Evolutionary conservation across 164 flowering plant genomes (phyloP).

Genomic region (Paratinospora sagittata): DNA sequence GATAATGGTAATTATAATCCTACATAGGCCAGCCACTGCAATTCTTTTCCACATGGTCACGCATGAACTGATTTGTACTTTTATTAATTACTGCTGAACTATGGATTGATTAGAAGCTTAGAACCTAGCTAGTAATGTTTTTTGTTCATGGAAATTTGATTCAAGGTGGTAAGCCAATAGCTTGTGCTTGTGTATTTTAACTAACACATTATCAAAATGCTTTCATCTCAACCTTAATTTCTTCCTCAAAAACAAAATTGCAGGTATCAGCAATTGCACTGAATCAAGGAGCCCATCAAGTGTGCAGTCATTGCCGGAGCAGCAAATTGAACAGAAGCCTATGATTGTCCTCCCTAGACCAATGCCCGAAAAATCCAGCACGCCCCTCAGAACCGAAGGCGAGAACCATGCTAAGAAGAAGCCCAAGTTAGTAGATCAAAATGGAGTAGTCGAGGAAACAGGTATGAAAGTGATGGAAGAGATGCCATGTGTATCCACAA

Average conservation of each 20-base stretch:
- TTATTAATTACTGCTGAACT: no score
- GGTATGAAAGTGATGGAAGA: constrained; percentile 45
- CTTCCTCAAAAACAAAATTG: background rate
- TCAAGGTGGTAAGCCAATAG: background rate
- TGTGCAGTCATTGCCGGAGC: constrained; percentile 22
- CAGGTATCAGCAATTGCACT: constrained; percentile 30
- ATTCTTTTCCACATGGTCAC: no score
- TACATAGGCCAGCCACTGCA: no score
- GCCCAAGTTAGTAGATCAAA: background rate
- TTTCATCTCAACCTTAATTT: background rate
- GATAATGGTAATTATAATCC: no score
- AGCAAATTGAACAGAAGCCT: constrained; percentile 20
- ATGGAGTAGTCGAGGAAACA: constrained; percentile 4
- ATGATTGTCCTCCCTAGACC: background rate
- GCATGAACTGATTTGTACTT: no score
- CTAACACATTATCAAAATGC: background rate
- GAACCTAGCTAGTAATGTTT: background rate
- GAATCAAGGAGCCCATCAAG: constrained; percentile 34
- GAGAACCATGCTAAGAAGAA: constrained; percentile 3
- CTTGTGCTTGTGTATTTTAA: background rate
- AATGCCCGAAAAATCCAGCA: constrained; percentile 12
- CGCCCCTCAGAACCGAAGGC: background rate
- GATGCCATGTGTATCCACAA: constrained; percentile 80
- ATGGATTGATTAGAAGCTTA: no score
- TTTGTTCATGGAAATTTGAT: background rate